Evolutionary conservation across 2,329 filamentous ascomycete genomes (phyloP).

Genomic region (Sclerotinia trifoliorum): DNA sequence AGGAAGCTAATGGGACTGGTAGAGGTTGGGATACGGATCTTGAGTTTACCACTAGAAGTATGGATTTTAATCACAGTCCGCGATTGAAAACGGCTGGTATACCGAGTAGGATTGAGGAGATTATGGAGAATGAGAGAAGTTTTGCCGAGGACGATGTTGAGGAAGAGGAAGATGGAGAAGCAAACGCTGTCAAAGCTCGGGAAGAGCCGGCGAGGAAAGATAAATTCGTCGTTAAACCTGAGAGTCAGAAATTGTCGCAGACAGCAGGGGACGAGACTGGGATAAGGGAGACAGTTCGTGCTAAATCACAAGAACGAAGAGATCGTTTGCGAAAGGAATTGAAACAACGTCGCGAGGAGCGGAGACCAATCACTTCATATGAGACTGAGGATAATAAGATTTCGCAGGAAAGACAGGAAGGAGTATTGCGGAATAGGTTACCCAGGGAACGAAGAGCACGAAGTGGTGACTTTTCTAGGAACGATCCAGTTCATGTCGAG

Average conservation of each 20-base stretch:
- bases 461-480: conserved; percentile 16
- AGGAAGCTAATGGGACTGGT: conserved; percentile 12
- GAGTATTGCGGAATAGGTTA: not conserved
- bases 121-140: conserved; percentile 31
- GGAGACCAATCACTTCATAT: conserved; percentile 15
- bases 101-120: conserved; percentile 32
- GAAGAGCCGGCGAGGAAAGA: not conserved
- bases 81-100: conserved; percentile 13
- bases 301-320: conserved; percentile 14
- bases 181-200: not conserved
- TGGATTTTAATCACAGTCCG: conserved; percentile 32
- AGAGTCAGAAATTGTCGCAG: not conserved
- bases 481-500: not conserved
- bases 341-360: conserved; percentile 13
- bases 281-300: not conserved
- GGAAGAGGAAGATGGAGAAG: conserved; percentile 5
- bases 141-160: conserved; percentile 19
- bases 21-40: conserved; percentile 33
- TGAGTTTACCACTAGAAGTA: conserved; percentile 36
- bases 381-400: conserved; percentile 16
- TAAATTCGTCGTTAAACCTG: not conserved
- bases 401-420: conserved; percentile 13
- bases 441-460: conserved; percentile 15
- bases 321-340: conserved; percentile 19
- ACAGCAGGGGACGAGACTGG: not conserved